Evolutionary conservation across 331 rosid genomes (phyloP), one percentile per base, ranked within the genome.

Genomic region (Acacia pycnantha): DNA sequence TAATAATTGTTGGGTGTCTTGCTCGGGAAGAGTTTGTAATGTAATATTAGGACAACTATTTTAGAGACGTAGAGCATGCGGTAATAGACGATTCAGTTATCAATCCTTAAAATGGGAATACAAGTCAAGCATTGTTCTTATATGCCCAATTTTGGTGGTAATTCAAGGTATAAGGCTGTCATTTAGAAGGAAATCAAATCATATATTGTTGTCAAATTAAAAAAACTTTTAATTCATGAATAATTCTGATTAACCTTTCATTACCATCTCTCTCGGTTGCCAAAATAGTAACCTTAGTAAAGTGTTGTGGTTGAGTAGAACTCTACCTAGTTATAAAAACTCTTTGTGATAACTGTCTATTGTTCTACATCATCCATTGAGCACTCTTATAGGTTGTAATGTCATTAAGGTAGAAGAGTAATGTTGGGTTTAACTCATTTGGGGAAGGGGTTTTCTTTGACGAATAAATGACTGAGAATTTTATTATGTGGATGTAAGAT

Each of bases 1-100:
- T 62, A 64, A 27, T 59, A 53, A 43, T 70, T 70, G 71, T 75
- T 22, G 75, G 44, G 62, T 50, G 76, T 12, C 81, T 72, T 77
- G 15, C 61, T 70, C 26, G 79, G 68, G 37, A 13, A 26, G 24
- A 15, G 19, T 2, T 8, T 71, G 40, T 5, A 46, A 26, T 44
- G 56, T 54, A 22, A 56, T 40, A 41, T 11, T 76, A 56, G 35
- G 79, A 6, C 4, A 48, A 75, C 18, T 24, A 46, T 44, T 71
- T 24, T 3, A 46, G 59, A 71, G 76, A 46, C 14, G 9, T 13
- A 19, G 43, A 48, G 43, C 11, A 22, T 3, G 40, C 5, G 0
- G 29, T 11, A 37, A 33, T 74, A 31, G 78, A 51, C 14, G 24
- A 56, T 54, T 37, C 53, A 35, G 51, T 74, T 40, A 68, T 59